Evolutionary conservation across 1,284 basidiomycete genomes (phyloP), one percentile per base, ranked within the genome.

Genomic region (Fomitopsis pinicola): DNA sequence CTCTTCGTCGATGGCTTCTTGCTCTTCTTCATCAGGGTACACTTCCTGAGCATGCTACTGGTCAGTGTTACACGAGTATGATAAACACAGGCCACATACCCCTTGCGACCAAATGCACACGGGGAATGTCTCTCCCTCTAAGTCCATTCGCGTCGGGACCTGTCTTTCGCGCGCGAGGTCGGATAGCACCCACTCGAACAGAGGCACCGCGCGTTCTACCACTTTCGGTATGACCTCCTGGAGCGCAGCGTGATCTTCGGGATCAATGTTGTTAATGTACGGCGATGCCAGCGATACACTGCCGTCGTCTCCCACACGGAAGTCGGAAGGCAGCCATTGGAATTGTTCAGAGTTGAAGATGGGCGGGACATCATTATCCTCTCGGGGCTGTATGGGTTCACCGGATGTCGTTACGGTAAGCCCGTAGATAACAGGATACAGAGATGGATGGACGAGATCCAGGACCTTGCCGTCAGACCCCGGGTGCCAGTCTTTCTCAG

Each of bases 401-500:
- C 42, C 42, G 17, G 42, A 45, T n/a, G 42, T 45, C 22, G 42
- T 19, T 3, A n/a, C 1, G n/a, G 42, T 45, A 8, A n/a, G n/a
- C 9, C 42, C 42, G 9, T 45, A 45, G 14, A 45, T 22, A 15
- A 45, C 22, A 22, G 42, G 42, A 19, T n/a, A 45, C 5, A 45
- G n/a, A 22, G 42, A 45, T 45, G 42, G 22, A 15, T 45, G 42
- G 17, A 45, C 42, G 42, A 45, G 42, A 10, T 45, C 42, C 42
- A 45, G 60, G 5, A 65, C 64, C 45, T 62, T 62, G 8, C 46
- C 33, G 42, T 63, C 55, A 14, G 64, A 61, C 36, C 62, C 60
- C 17, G 64, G 62, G 44, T 64, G 64, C 64, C 63, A 66, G 56
- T 64, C 64, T 33, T 60, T 60, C 55, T 64, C 30, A 14, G 54